A percentile compares a stretch with the other conserved stretches of the same genome.
Conservation (phyloP, 345 rosid species). For the Eucalyptus viminalis region DNA sequence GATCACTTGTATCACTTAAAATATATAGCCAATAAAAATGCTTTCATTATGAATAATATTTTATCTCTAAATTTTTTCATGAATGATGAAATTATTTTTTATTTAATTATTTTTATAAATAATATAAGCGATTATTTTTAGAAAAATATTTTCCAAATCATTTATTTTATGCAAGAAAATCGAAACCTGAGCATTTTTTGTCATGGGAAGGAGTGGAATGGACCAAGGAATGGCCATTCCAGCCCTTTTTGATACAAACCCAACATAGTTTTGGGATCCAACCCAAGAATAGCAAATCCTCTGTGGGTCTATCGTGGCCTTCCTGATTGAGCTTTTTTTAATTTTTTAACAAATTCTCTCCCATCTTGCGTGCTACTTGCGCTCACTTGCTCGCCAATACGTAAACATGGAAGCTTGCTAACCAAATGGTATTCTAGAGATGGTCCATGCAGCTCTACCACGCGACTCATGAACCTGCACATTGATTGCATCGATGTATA, state of each 20-base stretch:
- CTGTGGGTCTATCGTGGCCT: neutral
- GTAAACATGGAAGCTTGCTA: neutral
- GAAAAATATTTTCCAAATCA: no score
- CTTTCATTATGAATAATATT: neutral
- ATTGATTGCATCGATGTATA: neutral
- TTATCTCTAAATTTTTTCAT: no score
- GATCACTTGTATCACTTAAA: neutral
- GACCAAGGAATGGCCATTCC: neutral
- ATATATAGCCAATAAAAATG: neutral
- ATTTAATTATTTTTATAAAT: no score
- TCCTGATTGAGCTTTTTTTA: neutral
- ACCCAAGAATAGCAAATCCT: neutral
- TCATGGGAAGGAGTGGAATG: neutral
- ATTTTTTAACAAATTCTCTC: neutral
- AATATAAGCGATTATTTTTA: no score
- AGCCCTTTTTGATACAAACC: neutral
- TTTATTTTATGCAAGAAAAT: neutral
- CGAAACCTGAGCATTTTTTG: neutral
- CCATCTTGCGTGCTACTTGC: neutral
- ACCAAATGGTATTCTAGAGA: neutral
- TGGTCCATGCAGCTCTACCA: neutral
- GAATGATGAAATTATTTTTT: neutral
- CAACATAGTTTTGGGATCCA: neutral
- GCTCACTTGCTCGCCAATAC: neutral
- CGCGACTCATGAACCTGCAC: neutral